A percentile compares a stretch with the other conserved stretches of the same genome.
Evolutionary conservation across 108 stramenopile genomes (phyloP).

Genomic region (Cyclotella atomus): DNA sequence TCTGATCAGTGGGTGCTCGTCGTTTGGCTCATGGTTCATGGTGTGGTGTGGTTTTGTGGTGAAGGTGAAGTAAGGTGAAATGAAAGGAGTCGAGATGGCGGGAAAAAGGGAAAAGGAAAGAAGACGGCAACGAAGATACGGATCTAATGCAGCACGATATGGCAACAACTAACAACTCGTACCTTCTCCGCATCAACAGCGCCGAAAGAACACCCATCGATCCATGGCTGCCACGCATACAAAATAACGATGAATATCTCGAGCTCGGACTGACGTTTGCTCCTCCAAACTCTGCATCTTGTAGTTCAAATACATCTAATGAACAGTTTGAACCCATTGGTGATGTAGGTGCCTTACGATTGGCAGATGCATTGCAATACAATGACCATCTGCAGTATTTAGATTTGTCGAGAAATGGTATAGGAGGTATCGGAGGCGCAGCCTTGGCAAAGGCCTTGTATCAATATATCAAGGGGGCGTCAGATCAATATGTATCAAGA

Average conservation of each 20-base stretch:
- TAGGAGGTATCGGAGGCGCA: conserved; percentile 9
- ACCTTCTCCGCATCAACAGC: neutral
- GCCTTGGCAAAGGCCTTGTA: conserved; percentile 15
- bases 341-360: conserved; percentile 23
- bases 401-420: conserved; percentile 22
- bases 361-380: conserved; percentile 10
- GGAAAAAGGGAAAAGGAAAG: too few relatives aligned
- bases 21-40: too few relatives aligned
- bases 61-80: too few relatives aligned
- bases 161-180: conserved; percentile 32
- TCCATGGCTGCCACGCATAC: conserved; percentile 3
- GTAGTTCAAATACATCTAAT: neutral
- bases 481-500: conserved; percentile 1
- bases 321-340: neutral
- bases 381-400: conserved; percentile 18
- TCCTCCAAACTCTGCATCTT: neutral
- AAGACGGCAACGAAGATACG: too few relatives aligned
- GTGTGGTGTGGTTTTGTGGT: too few relatives aligned
- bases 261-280: neutral
- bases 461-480: neutral
- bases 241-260: conserved; percentile 4
- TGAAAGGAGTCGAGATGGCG: too few relatives aligned
- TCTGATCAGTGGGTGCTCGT: too few relatives aligned
- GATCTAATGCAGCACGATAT: too few relatives aligned
- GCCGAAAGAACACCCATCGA: neutral